Percentiles rank a stretch among this genome's conserved stretches.
Conservation (phyloP, 2,329 filamentous ascomycete species). For the Fusarium sp. region DNA sequence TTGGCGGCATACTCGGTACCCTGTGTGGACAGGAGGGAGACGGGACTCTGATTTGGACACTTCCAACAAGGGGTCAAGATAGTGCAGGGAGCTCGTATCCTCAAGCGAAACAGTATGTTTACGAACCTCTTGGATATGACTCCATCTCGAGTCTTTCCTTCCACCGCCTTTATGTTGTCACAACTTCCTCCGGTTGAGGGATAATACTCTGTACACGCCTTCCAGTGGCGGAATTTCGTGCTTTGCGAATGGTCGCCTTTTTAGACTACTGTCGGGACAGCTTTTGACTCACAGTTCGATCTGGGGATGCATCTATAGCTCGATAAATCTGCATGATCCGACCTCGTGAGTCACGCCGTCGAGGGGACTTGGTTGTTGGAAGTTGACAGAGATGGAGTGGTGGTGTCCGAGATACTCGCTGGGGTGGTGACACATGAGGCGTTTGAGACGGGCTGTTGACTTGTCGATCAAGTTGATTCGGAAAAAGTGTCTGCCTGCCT, state of each 20-base stretch:
- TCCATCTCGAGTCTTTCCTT: neutral
- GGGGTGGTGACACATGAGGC: conserved; percentile 1
- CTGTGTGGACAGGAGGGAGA: neutral
- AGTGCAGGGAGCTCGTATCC: neutral
- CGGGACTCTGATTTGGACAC: neutral
- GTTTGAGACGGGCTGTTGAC: neutral
- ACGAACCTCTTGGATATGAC: neutral
- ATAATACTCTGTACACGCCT: neutral
- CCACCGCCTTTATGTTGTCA: neutral
- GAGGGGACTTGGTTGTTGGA: neutral
- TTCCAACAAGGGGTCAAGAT: neutral
- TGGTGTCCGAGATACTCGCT: neutral
- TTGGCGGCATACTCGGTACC: neutral
- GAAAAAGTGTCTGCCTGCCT: neutral
- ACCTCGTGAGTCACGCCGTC: conserved; percentile 1
- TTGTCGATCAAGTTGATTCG: neutral
- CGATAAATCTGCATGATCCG: neutral
- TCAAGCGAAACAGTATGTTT: neutral
- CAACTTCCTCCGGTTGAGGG: neutral
- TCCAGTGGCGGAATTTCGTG: conserved; percentile 6
- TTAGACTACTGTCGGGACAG: neutral
- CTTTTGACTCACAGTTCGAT: neutral
- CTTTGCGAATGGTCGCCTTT: neutral
- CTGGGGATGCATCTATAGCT: neutral
- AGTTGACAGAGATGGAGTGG: conserved; percentile 1